A percentile compares a stretch with the other conserved stretches of the same genome.
phyloP scores from a whole-genome alignment of 1,139 yeast species.

The Meyerozyma sp. region DNA sequence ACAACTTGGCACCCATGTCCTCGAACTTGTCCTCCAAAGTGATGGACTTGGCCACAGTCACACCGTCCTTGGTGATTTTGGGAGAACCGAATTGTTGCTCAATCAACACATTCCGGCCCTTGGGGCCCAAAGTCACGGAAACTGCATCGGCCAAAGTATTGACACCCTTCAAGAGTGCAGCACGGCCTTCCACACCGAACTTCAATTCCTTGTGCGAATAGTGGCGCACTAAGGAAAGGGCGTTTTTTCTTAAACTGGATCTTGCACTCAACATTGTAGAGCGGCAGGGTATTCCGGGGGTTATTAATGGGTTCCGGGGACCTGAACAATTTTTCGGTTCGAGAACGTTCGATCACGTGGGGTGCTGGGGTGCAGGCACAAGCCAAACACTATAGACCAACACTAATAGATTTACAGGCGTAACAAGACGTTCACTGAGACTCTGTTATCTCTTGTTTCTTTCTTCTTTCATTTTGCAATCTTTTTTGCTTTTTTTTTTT shows the following conservation, averaged over 20 bases:
- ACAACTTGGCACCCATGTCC: constrained; percentile 92
- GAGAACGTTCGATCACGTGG: constrained; percentile 9
- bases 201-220: constrained; percentile 91
- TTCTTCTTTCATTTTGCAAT: not conserved
- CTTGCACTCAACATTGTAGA: constrained; percentile 53
- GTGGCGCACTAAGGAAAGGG: constrained; percentile 43
- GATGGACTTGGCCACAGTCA: constrained; percentile 91
- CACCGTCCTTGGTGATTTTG: constrained; percentile 99
- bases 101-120: constrained; percentile 95
- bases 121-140: constrained; percentile 95
- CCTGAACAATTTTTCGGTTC: constrained; percentile 8
- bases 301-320: constrained; percentile 4
- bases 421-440: no score
- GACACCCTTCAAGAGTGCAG: constrained; percentile 92
- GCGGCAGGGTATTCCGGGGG: constrained; percentile 3
- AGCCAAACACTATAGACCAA: no score
- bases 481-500: not conserved
- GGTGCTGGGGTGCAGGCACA: not conserved
- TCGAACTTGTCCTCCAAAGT: constrained; percentile 89
- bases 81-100: constrained; percentile 98
- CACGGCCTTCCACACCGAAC: constrained; percentile 98
- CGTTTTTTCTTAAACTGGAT: constrained; percentile 39
- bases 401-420: no score
- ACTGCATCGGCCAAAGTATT: constrained; percentile 97
- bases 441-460: not conserved